phyloP scores from a whole-genome alignment of 1,284 basidiomycete species.

The Porodaedalea pini region DNA sequence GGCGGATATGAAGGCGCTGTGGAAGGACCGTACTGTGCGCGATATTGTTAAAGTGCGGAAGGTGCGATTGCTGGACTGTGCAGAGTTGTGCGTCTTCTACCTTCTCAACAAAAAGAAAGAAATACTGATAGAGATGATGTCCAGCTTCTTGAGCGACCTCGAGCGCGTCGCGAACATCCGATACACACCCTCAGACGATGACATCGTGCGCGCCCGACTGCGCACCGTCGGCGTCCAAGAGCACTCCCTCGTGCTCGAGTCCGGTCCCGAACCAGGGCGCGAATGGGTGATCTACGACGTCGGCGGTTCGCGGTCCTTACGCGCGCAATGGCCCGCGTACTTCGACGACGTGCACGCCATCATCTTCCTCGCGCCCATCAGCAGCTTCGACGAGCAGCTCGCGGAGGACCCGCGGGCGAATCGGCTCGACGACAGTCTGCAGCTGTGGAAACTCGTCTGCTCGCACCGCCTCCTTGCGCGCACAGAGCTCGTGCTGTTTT shows the following conservation, averaged over 20 bases:
- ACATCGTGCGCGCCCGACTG: conserved; percentile 67
- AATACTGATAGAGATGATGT: no score
- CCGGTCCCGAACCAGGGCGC: conserved; percentile 20
- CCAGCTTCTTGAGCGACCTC: conserved; percentile 56
- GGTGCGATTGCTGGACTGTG: conserved; percentile 55
- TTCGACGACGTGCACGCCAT: conserved; percentile 71
- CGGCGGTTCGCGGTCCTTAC: conserved; percentile 36
- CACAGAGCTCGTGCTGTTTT: conserved; percentile 56
- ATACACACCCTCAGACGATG: conserved; percentile 68
- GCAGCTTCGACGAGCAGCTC: conserved; percentile 62
- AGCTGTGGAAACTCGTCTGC: conserved; percentile 59
- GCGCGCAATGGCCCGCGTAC: conserved; percentile 46
- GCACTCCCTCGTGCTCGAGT: conserved; percentile 34
- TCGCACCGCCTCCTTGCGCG: conserved; percentile 52
- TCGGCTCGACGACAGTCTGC: conserved; percentile 62
- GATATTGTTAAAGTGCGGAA: conserved; percentile 51
- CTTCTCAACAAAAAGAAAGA: conserved; percentile 24
- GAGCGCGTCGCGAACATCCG: conserved; percentile 55
- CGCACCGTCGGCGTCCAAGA: conserved; percentile 40
- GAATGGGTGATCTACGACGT: conserved; percentile 41
- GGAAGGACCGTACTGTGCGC: conserved; percentile 57
- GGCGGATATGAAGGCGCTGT: conserved; percentile 62
- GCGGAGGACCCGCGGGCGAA: conserved; percentile 57
- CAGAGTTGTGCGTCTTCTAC: conserved; percentile 65
- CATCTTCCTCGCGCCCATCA: conserved; percentile 68